Evolutionary conservation across 2,329 filamentous ascomycete genomes (phyloP), one percentile per base, ranked within the genome.

Genomic region (Monilinia vaccinii-corymbosi): DNA sequence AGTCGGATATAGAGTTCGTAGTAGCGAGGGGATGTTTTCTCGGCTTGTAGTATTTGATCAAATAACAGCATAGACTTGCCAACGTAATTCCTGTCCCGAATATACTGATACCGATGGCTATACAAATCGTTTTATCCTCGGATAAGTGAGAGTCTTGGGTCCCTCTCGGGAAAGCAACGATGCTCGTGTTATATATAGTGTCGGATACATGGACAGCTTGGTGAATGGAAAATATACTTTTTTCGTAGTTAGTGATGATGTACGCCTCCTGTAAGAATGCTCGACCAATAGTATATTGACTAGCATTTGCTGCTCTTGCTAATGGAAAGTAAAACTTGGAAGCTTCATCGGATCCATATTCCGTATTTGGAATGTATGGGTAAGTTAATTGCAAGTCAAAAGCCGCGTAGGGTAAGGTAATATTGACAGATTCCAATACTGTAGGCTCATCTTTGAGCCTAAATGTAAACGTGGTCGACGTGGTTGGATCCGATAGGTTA

Each of bases 401-500:
- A 11, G 68, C 68, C 9, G 63, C 64, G 49, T 73, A 73, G 34
- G 71, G 71, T 4, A 73, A 55, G 4, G 68, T 67, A 32, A 73
- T 72, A 23, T 69, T 67, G 23, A 72, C 63, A 67, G 80, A 84
- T 65, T 82, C 79, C 59, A 76, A 36, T 6, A 63, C 64, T 14
- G 63, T 57, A 18, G 62, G 60, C 16, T 64, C 74, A 61, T 81
- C 81, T 53, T 53, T 5, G 81, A 81, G 9, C 60, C 50, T 16
- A 67, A 74, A 63, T 80, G 81, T 5, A 67, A 87, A 86, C 0
- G 77, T 82, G 60, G 86, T 80, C 0, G 75, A 75, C n/a, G 82
- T 73, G 7, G 78, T 72, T 13, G 77, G 73, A 8, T 64, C 60
- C 10, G 75, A 70, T 2, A 75, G 66, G 71, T 87, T 63, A 65